Evolutionary conservation across 768 basidiomycete species (phyloP), one percentile per base, ranked within the genome.

Genomic region (Leccinellum rugosiceps): DNA sequence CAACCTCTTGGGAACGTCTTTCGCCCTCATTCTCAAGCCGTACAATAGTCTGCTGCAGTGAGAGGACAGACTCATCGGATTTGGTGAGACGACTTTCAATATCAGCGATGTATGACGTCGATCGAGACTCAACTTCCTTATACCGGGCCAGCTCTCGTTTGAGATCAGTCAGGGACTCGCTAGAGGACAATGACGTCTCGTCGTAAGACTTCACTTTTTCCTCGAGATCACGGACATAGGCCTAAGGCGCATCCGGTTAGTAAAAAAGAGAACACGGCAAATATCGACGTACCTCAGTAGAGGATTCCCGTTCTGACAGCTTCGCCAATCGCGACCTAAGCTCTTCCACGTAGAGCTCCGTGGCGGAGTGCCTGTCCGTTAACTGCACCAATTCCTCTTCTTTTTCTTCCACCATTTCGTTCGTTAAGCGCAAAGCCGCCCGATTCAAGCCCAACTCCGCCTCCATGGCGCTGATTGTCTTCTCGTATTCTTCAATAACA

Each of bases 401-500:
- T 72, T 93, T 94, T 74, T 97, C 94, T 61, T 92, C 88, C 46
- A 92, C 87, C 74, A 97, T 79, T 64, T 95, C 92, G 70, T 97
- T 96, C 52, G 96, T 93, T 65, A 94, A 88, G 51, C 90, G 77
- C 69, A 97, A 76, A 19, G 94, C 92, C 2, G 91, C 92, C 50
- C 89, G 81, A 63, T 94, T 94, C 55, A 95, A 78, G 62, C 83
- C 90, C 53, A 97, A 79, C 73, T 96, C 94, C 0, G 90, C 91
- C 72, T 99, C 97, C 81, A 99, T 89, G 3, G 93, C 88, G 43
- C 86, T 83, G 62, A 98, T 96, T 1, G 94, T 93, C 79, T 96
- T 94, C 78, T 99, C 96, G 73, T 99, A 99, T 75, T 98, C 94
- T 74, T 97, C 92, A 52, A 99, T 97, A 64, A 99, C 94, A 2